phyloP scores from a whole-genome alignment of 2,329 filamentous ascomycete genomes.

The Sphaerostilbella broomeana region DNA sequence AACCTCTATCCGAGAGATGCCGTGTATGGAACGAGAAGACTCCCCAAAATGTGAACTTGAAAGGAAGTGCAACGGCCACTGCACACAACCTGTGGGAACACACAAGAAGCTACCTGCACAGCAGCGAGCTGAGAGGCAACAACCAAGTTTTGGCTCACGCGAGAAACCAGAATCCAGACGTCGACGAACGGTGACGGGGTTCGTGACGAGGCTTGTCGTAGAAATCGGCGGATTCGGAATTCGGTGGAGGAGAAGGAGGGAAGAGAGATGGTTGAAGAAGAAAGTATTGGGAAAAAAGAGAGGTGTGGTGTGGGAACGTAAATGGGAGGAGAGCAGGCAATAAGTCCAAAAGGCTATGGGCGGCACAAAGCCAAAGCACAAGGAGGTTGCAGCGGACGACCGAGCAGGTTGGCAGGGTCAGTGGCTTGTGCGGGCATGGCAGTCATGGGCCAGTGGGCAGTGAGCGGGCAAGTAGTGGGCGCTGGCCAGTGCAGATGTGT shows the following conservation, averaged over 20 bases:
- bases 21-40: constrained; percentile 2
- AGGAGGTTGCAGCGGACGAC: constrained; percentile 10
- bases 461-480: neutral
- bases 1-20: constrained; percentile 12
- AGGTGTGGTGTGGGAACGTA: constrained; percentile 11
- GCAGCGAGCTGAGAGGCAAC: constrained; percentile 24
- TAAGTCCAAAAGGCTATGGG: constrained; percentile 11
- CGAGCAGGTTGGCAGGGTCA: constrained; percentile 3
- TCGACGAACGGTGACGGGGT: constrained; percentile 20
- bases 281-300: constrained; percentile 13
- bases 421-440: constrained; percentile 3
- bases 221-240: constrained; percentile 32
- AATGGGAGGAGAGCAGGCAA: constrained; percentile 7
- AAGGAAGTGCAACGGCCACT: constrained; percentile 11
- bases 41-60: constrained; percentile 11
- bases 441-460: constrained; percentile 5
- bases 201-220: constrained; percentile 30
- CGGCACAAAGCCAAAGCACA: constrained; percentile 12
- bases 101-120: constrained; percentile 21
- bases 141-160: constrained; percentile 24
- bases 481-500: neutral
- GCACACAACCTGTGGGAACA: constrained; percentile 13
- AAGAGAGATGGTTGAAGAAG: constrained; percentile 16
- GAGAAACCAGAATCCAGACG: constrained; percentile 22
- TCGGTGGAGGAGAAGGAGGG: constrained; percentile 21